Conservation (phyloP, 495 filamentous ascomycete species). For the Neurospora sp. region DNA sequence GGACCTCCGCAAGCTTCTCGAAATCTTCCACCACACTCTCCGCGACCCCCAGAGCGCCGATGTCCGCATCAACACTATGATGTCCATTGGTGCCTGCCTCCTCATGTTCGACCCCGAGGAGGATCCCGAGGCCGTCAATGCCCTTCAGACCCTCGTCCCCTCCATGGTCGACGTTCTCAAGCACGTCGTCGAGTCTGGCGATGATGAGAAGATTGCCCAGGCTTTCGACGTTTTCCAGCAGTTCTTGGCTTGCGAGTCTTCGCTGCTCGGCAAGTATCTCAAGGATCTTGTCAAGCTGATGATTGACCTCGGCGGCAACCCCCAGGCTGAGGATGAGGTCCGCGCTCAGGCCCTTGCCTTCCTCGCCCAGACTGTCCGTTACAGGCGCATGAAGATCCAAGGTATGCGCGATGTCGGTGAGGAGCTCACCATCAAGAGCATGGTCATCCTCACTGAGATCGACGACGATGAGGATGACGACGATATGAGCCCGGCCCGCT, state of each 20-base stretch:
- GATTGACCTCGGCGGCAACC: conserved; percentile 73
- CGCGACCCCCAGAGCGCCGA: conserved; percentile 80
- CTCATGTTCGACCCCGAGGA: conserved; percentile 83
- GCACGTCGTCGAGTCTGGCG: conserved; percentile 59
- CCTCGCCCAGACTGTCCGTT: conserved; percentile 83
- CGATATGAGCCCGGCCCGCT: conserved; percentile 76
- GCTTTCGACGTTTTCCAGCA: conserved; percentile 98
- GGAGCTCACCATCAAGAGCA: conserved; percentile 71
- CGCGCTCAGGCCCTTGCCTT: conserved; percentile 86
- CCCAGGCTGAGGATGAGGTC: conserved; percentile 66
- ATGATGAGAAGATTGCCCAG: conserved; percentile 80
- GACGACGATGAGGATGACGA: conserved; percentile 82
- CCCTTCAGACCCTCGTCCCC: conserved; percentile 70
- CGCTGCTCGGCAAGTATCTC: conserved; percentile 76
- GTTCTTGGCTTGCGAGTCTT: conserved; percentile 76
- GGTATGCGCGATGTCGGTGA: conserved; percentile 64
- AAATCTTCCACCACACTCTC: conserved; percentile 79
- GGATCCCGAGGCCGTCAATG: conserved; percentile 56
- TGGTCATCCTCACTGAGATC: conserved; percentile 83
- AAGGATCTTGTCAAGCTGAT: conserved; percentile 89
- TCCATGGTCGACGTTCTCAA: conserved; percentile 86
- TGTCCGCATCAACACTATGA: conserved; percentile 89
- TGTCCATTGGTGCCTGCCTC: conserved; percentile 81
- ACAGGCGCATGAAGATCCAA: conserved; percentile 92
- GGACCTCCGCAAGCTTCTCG: conserved; percentile 65